Percentiles rank a stretch among this genome's conserved stretches.
Conservation (phyloP, 202 grass and related monocot species). For the Zizania palustris region DNA sequence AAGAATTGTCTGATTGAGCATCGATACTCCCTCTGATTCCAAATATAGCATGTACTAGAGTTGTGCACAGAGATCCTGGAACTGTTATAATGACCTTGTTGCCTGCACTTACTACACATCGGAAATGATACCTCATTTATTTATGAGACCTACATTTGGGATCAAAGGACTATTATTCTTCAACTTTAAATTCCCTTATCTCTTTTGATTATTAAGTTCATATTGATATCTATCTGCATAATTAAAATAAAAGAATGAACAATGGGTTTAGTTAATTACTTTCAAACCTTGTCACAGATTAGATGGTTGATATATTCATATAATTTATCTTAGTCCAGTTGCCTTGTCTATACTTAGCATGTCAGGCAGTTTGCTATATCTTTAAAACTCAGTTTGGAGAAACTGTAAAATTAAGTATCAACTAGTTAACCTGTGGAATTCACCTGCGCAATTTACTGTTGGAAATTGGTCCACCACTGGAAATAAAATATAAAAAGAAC, state of each 20-base stretch:
- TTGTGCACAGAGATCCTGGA: neutral
- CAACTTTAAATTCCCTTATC: neutral
- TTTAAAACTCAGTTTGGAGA: neutral
- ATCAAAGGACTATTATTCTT: neutral
- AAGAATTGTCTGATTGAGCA: neutral
- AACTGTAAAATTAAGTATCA: conserved; percentile 1
- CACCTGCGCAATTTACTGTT: neutral
- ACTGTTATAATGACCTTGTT: neutral
- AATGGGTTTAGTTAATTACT: conserved; percentile 19
- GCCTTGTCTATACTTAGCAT: conserved; percentile 12
- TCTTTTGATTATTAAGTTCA: conserved; percentile 4
- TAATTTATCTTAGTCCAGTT: neutral
- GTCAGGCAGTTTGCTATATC: conserved; percentile 28
- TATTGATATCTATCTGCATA: neutral
- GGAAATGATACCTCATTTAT: neutral
- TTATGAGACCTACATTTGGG: neutral
- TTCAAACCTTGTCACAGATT: conserved; percentile 13
- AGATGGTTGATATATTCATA: neutral
- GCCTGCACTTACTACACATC: neutral
- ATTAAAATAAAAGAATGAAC: neutral
- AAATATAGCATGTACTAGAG: neutral
- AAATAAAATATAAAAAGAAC: neutral
- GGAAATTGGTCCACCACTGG: neutral
- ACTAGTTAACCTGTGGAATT: neutral
- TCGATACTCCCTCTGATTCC: neutral